Conservation (phyloP, 2,329 filamentous ascomycete genomes). For the Pseudogymnoascus destructans region DNA sequence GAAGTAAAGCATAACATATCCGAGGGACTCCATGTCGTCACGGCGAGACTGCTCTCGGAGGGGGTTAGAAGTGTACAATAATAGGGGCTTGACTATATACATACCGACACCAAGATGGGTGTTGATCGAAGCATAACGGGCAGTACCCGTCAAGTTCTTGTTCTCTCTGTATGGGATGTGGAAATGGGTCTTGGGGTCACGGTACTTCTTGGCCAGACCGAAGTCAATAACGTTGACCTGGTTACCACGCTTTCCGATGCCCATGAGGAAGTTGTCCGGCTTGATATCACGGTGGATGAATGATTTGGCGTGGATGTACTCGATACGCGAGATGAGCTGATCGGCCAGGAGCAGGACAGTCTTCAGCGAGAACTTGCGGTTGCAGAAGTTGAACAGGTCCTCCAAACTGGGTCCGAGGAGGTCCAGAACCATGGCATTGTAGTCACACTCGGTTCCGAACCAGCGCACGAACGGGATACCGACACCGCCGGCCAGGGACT, state of each 20-base stretch:
- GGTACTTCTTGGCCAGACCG: constrained; percentile 98
- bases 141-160: constrained; percentile 99
- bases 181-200: constrained; percentile 98
- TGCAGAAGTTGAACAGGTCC: constrained; percentile 99
- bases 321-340: constrained; percentile 96
- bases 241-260: constrained; percentile 96
- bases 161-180: constrained; percentile 99
- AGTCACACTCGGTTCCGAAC: constrained; percentile 99
- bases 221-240: constrained; percentile 99
- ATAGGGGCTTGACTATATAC: constrained; percentile 25
- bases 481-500: constrained; percentile 83
- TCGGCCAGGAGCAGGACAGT: constrained; percentile 93
- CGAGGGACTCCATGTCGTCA: constrained; percentile 98
- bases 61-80: constrained; percentile 21
- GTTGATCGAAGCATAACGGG: constrained; percentile 97
- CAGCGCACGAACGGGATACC: constrained; percentile 98
- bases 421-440: constrained; percentile 99
- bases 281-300: constrained; percentile 99
- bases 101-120: constrained; percentile 87
- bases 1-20: constrained; percentile 99
- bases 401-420: constrained; percentile 90
- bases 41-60: constrained; percentile 81
- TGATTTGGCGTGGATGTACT: constrained; percentile 99
- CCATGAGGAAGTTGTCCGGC: constrained; percentile 99
- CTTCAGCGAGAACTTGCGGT: constrained; percentile 98